Evolutionary conservation across 1,139 yeast genomes (phyloP), one percentile per base, ranked within the genome.

Genomic region (Lodderomyces metapsilosis): DNA sequence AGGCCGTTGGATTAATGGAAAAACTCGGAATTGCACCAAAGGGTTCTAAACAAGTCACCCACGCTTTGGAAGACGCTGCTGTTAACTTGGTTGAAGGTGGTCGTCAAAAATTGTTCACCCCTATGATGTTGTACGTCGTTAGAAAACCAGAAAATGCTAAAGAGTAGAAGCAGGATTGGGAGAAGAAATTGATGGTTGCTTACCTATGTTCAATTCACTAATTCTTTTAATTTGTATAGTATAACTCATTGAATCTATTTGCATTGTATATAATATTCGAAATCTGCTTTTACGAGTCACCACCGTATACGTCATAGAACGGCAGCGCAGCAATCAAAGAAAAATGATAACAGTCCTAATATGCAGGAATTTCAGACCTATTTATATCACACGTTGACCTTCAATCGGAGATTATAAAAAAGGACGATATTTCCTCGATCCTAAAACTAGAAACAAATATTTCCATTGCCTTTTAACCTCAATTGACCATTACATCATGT

Each of bases 41-140:
- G 66, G 98, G 96, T 46, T 87, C 98, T 38, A 78, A 76, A 62
- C 84, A 88, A 71, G 98, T 92, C 50, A 88, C 98, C 34, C 75
- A 71, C 50, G 97, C 98, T 30, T 79, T 92, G 54, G 98, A 92
- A 71, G 95, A 91, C 61, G 98, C 98, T 49, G 98, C 98, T 45
- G 82, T 91, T 49, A 91, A 91, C 65, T 80, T 92, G 61, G 97
- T 91, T 46, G 88, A 81, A 46, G 98, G 98, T 67, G 98, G 96
- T 64, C 77, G 76, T 66, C 78, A 84, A 64, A 84, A 85, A 59
- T 75, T 91, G 54, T 91, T 91, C 70, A 89, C 97, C 37, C 98
- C 98, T 59, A 91, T 91, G 98, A 85, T 88, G 92, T 76, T 91
- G 63, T 91, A 83, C 63, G 78, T 91, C 53, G 88, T 79, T 57